Conservation (phyloP, 2,329 filamentous ascomycete species). For the Biscogniauxia marginata region DNA sequence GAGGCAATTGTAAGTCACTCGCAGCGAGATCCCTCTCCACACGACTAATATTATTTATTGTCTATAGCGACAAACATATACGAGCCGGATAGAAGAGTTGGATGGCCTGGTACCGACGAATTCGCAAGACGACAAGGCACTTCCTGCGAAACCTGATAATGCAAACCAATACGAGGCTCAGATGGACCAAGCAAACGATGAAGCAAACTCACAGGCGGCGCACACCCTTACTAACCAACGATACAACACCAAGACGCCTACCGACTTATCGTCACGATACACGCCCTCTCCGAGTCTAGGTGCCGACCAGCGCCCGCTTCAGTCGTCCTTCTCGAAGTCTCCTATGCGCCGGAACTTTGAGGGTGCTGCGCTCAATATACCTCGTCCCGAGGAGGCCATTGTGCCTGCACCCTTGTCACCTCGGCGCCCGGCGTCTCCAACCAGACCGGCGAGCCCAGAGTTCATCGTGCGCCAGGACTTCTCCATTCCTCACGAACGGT, state of each 20-base stretch:
- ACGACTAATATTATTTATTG: background rate
- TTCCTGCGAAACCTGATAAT: slow-evolving; percentile 70
- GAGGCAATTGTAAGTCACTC: slow-evolving; percentile 78
- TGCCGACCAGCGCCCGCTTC: slow-evolving; percentile 39
- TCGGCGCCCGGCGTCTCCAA: slow-evolving; percentile 53
- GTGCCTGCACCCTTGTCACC: slow-evolving; percentile 73
- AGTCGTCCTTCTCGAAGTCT: slow-evolving; percentile 55
- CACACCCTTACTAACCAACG: slow-evolving; percentile 18
- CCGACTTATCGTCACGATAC: slow-evolving; percentile 24
- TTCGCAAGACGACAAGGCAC: slow-evolving; percentile 64
- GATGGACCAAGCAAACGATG: slow-evolving; percentile 28
- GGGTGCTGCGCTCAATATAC: slow-evolving; percentile 38
- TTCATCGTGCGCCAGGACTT: slow-evolving; percentile 38
- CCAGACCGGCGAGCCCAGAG: slow-evolving; percentile 32
- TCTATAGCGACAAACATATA: slow-evolving; percentile 79
- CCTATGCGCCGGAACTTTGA: slow-evolving; percentile 40
- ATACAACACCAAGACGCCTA: slow-evolving; percentile 22
- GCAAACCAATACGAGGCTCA: slow-evolving; percentile 48
- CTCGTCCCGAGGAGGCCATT: slow-evolving; percentile 56
- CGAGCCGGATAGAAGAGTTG: slow-evolving; percentile 83
- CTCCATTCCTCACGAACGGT: slow-evolving; percentile 23
- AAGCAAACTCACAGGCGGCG: slow-evolving; percentile 44
- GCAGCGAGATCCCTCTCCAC: too few species aligned
- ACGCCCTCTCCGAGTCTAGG: slow-evolving; percentile 22
- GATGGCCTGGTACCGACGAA: slow-evolving; percentile 65